These are phyloP conservation scores for Gelatoporia subvermispora DNA, from an alignment of 768 basidiomycete species.

Conservation along the genomic window DNA sequence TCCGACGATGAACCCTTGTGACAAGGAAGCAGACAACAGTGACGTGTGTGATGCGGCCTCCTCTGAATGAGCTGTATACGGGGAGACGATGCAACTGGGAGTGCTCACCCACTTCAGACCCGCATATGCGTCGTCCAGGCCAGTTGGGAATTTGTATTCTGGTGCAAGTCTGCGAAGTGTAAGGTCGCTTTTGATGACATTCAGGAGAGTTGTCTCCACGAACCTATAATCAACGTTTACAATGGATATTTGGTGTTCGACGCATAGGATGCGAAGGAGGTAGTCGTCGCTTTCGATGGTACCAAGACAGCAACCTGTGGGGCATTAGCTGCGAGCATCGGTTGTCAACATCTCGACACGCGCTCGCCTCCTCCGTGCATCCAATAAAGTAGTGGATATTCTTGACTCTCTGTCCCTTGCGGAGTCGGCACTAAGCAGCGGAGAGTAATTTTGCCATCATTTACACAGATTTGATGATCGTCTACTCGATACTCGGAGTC, in stretches of 20 bases:
- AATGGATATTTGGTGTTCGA: constrained; percentile 13
- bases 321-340: neutral
- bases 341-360: neutral
- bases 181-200: neutral
- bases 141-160: constrained; percentile 18
- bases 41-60: constrained; percentile 8
- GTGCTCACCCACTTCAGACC: constrained; percentile 20
- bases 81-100: too few relatives aligned
- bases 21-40: constrained; percentile 11
- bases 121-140: constrained; percentile 15
- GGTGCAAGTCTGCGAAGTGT: constrained; percentile 16
- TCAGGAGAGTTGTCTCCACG: neutral
- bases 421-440: constrained; percentile 1
- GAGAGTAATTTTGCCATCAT: constrained; percentile 3
- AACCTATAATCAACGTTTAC: constrained; percentile 17
- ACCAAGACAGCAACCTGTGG: constrained; percentile 9
- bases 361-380: constrained; percentile 13
- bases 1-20: constrained; percentile 22
- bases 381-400: constrained; percentile 8
- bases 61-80: too few relatives aligned
- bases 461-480: neutral
- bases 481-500: neutral
- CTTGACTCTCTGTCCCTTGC: neutral
- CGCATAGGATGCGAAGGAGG: constrained; percentile 11
- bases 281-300: constrained; percentile 14